Evolutionary conservation across 2,329 filamentous ascomycete species (phyloP), one percentile per base, ranked within the genome.

Genomic region (Fusarium odoratissimum): DNA sequence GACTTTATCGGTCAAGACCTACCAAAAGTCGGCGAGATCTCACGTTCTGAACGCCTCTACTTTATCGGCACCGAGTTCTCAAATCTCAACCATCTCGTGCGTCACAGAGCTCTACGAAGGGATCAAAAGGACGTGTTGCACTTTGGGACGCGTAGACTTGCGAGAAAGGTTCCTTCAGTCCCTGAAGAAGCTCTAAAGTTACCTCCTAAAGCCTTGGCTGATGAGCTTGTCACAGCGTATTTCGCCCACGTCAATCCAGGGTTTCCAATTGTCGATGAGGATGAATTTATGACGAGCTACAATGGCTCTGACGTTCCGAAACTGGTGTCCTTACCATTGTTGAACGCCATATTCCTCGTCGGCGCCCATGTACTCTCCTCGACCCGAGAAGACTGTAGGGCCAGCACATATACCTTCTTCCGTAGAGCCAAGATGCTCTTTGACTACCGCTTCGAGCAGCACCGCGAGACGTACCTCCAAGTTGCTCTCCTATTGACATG

Each of bases 31-130:
- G 79, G 83, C 23, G 84, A 86, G 60, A 87, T 88, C n/a, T 80
- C 83, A 40, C 79, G 82, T 57, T 81, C 82, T 6, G 84, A 86
- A 21, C 83, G 86, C 30, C 83, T 86, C 16, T 87, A 86, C 62
- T 89, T 87, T 72, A 86, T 89, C 48, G 87, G 87, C 11, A 86
- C 86, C 61, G 86, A 88, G 69, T 83, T 87, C 65, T 89, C 87
- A 38, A 89, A 89, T 65, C 82, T 89, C 72, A 87, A 87, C 60
- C 88, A 88, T 70, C 79, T 89, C 45, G 84, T 89, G 33, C 84
- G 86, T 17, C 86, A 88, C 67, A 84, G 86, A 65, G 78, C 80
- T 16, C 67, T 76, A 17, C 71, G 77, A 45, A 60, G 74, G 25
- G 64, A 78, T 17, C 73, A 77, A 31, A 67, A 75, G 45, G 67